Conservation (phyloP, 768 basidiomycete genomes). For the Postia placenta region DNA sequence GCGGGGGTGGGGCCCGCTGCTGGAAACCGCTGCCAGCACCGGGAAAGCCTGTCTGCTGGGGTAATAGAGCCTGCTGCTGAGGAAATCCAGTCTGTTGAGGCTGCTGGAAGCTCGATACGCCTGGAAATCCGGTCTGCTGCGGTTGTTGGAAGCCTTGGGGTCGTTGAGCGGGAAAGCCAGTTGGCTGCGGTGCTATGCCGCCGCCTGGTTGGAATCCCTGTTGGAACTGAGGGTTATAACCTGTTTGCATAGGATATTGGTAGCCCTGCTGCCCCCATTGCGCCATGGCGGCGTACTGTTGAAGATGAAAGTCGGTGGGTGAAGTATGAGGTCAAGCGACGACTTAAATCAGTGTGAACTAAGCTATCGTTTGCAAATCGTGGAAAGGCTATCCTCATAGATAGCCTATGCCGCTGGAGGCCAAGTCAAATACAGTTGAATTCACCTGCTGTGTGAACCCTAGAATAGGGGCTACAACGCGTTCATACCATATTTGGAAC, state of each 20-base stretch:
- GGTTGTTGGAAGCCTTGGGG: constrained; percentile 45
- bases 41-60: constrained; percentile 23
- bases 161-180: constrained; percentile 40
- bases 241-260: constrained; percentile 74
- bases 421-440: no score
- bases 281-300: constrained; percentile 42
- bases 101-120: constrained; percentile 18
- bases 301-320: not conserved
- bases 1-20: constrained; percentile 33
- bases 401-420: no score
- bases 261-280: constrained; percentile 65
- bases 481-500: no score
- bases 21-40: constrained; percentile 27
- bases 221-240: constrained; percentile 46
- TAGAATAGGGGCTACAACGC: no score
- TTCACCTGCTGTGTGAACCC: no score
- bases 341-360: no score
- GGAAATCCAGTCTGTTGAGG: constrained; percentile 59
- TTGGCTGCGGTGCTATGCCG: constrained; percentile 54
- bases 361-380: no score
- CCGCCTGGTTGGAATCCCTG: constrained; percentile 36
- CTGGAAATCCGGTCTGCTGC: constrained; percentile 52
- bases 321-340: not conserved
- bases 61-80: constrained; percentile 45
- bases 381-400: no score